Evolutionary conservation across 805 yeast genomes (phyloP).

Genomic region (Yarrowia sp.): DNA sequence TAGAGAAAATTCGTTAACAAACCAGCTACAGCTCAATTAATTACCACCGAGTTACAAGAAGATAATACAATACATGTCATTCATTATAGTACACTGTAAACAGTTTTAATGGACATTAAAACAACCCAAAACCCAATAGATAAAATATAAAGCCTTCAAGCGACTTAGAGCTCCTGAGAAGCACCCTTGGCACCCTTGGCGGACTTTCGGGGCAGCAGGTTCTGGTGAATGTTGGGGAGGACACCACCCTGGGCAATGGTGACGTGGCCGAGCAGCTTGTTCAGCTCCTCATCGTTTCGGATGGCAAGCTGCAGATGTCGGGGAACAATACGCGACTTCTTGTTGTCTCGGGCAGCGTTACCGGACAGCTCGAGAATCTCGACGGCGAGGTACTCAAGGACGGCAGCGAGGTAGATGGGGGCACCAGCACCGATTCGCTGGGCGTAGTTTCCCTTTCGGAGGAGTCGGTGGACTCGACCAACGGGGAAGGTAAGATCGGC

Average conservation of each 20-base stretch:
- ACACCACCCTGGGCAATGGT: slow-evolving; percentile 99
- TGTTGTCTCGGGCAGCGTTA: slow-evolving; percentile 98
- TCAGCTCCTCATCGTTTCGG: slow-evolving; percentile 98
- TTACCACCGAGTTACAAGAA: not conserved
- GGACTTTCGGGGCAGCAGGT: slow-evolving; percentile 72
- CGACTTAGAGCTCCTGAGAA: slow-evolving; percentile 42
- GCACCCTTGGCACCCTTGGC: slow-evolving; percentile 42
- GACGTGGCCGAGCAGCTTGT: slow-evolving; percentile 88
- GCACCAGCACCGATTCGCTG: slow-evolving; percentile 99
- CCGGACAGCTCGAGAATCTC: slow-evolving; percentile 98
- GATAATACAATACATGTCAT: slow-evolving; percentile 17
- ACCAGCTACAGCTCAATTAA: not conserved
- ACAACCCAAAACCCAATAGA: slow-evolving; percentile 24
- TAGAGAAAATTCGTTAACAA: not conserved
- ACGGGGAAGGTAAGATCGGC: slow-evolving; percentile 99
- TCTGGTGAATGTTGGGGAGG: slow-evolving; percentile 93
- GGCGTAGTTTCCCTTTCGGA: slow-evolving; percentile 97
- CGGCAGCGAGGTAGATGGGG: slow-evolving; percentile 94
- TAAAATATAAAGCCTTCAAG: not conserved
- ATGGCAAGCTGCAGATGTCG: slow-evolving; percentile 98
- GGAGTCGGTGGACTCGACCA: slow-evolving; percentile 96
- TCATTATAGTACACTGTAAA: slow-evolving; percentile 17
- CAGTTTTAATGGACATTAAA: slow-evolving; percentile 16
- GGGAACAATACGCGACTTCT: slow-evolving; percentile 98
- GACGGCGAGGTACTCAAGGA: slow-evolving; percentile 91